Evolutionary conservation across 345 rosid species (phyloP).

Genomic region (Brassica carinata): DNA sequence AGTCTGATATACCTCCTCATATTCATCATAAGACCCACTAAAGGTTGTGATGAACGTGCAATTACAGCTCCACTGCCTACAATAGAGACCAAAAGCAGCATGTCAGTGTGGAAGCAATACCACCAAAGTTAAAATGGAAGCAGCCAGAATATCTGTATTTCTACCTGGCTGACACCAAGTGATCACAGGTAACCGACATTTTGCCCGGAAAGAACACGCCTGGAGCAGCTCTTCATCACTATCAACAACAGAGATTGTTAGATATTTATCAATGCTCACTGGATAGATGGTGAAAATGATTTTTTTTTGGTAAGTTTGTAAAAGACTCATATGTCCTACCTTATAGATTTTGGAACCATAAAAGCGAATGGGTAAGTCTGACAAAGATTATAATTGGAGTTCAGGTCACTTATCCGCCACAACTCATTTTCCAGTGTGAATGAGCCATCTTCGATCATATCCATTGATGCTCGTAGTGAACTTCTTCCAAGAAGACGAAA

Average conservation of each 20-base stretch:
- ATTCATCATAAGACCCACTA: constrained; percentile 97
- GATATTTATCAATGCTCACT: constrained; percentile 3
- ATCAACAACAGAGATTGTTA: constrained; percentile 37
- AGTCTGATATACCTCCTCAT: constrained; percentile 74
- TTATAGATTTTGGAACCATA: constrained; percentile 79
- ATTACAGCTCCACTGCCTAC: constrained; percentile 86
- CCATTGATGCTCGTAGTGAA: constrained; percentile 60
- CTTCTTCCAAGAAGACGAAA: constrained; percentile 85
- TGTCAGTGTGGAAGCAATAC: constrained; percentile 24
- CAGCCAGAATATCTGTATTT: constrained; percentile 15
- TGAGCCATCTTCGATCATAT: constrained; percentile 71
- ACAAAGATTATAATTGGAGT: constrained; percentile 71
- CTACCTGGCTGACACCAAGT: constrained; percentile 96
- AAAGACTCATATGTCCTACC: constrained; percentile 46
- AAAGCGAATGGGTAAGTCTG: constrained; percentile 90
- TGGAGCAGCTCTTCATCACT: constrained; percentile 88
- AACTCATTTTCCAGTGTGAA: constrained; percentile 72
- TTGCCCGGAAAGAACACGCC: constrained; percentile 86
- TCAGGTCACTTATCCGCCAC: constrained; percentile 85
- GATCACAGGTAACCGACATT: constrained; percentile 84
- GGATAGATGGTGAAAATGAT: not conserved
- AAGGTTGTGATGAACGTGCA: constrained; percentile 97
- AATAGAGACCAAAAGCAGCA: constrained; percentile 35
- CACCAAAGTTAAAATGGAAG: constrained; percentile 19
- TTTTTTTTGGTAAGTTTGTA: not conserved